phyloP scores from a whole-genome alignment of 176 grass and related monocot species.

The Oryza australiensis region DNA sequence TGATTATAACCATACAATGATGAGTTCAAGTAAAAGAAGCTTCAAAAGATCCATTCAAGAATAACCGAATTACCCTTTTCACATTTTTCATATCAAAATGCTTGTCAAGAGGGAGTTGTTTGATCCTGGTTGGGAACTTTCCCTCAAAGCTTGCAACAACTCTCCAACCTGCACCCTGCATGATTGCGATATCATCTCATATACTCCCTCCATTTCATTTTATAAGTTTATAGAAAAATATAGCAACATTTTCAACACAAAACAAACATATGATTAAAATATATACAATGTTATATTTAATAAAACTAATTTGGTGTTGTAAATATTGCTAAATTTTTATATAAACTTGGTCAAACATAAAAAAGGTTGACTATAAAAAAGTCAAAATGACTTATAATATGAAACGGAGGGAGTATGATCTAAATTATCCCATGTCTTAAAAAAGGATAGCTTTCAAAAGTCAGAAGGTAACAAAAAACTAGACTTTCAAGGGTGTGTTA shows the following conservation, averaged over 20 bases:
- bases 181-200: slow-evolving; percentile 4
- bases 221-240: no score
- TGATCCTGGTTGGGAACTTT: slow-evolving; percentile 77
- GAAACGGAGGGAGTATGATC: no score
- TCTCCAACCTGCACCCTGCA: slow-evolving; percentile 78
- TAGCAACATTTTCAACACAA: no score
- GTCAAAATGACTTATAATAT: no score
- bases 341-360: no score
- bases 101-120: slow-evolving; percentile 73
- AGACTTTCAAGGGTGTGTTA: neutral
- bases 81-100: slow-evolving; percentile 98
- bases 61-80: slow-evolving; percentile 69
- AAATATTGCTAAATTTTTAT: no score
- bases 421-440: neutral
- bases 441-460: neutral
- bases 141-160: slow-evolving; percentile 88
- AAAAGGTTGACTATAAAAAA: no score
- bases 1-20: slow-evolving; percentile 16
- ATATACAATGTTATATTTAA: no score
- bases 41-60: neutral
- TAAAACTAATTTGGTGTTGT: no score
- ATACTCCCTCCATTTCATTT: no score
- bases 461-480: neutral
- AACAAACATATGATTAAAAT: no score
- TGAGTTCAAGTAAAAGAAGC: neutral